Evolutionary conservation across 306 rosid genomes (phyloP), one percentile per base, ranked within the genome.

Genomic region (Rubus idaeus): DNA sequence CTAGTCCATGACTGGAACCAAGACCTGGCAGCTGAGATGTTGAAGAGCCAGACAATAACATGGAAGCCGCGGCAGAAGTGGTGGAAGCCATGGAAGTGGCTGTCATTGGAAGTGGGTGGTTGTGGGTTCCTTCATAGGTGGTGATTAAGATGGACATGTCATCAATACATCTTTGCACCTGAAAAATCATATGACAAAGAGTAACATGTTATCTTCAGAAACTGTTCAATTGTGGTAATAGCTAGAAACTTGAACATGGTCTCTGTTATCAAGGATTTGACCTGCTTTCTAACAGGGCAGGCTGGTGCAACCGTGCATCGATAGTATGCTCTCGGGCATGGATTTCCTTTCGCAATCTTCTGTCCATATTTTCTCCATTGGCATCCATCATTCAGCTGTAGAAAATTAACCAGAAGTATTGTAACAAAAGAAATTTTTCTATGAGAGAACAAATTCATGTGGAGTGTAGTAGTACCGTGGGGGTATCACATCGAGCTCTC

Each of bases 331-430:
- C 94, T 78, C 4, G 97, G 97, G 83, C 94, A 88, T 68, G 94
- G 97, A 79, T 91, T 91, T 68, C 90, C 94, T 81, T 89, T 91
- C 16, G 97, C 83, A 65, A 86, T 83, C 74, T 91, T 91, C 76
- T 91, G 97, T 52, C 97, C 97, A 70, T 91, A 91, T 83, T 91
- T 91, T 39, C 97, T 89, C 97, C 97, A 91, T 20, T 91, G 97
- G 62, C 97, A 91, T 69, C 94, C 94, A 88, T 91, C 97, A 75
- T 73, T 86, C 92, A 91, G 82, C 97, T 91, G 69, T 72, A 5
- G 18, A 53, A 76, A 51, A 37, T 49, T 70, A 14, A 12, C 1
- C 13, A 6, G 3, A 12, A 70, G 40, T 35, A 47, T 14, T 30
- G 44, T 55, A 17, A 37, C 12, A 57, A 71, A 39, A 4, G 6